Percentiles rank a stretch among this genome's conserved stretches.
Conservation (phyloP, 1,139 yeast genomes). For the Zhuliangozyma blackwelliae region DNA sequence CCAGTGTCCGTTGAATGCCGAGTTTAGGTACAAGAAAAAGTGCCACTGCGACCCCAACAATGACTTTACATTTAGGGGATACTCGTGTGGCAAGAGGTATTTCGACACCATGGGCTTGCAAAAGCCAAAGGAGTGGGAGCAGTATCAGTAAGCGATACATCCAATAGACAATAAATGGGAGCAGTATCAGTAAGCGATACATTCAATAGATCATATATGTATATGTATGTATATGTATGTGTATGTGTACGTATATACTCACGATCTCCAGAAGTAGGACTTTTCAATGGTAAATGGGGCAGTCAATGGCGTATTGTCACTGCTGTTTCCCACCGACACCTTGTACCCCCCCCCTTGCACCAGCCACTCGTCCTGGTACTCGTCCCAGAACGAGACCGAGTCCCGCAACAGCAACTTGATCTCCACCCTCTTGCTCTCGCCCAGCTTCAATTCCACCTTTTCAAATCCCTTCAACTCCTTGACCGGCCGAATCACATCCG, state of each 20-base stretch:
- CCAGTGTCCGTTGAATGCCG: conserved; percentile 51
- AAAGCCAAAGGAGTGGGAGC: conserved; percentile 43
- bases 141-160: conserved; percentile 13
- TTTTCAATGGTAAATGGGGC: conserved; percentile 27
- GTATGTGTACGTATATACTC: conserved; percentile 1
- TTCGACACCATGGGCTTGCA: conserved; percentile 40
- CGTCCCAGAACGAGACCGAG: conserved; percentile 53
- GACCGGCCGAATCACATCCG: conserved; percentile 44
- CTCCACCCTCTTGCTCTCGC: conserved; percentile 30
- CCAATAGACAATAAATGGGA: conserved; percentile 13
- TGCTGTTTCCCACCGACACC: conserved; percentile 38
- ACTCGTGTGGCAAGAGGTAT: conserved; percentile 51
- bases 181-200: conserved; percentile 13
- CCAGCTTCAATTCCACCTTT: conserved; percentile 40
- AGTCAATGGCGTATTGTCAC: conserved; percentile 23
- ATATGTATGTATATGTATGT: no score
- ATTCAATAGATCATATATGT: no score
- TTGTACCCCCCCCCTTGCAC: conserved; percentile 40
- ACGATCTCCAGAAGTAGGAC: conserved; percentile 17
- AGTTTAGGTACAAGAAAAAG: conserved; percentile 38
- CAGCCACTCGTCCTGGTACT: conserved; percentile 38
- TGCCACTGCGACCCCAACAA: conserved; percentile 48
- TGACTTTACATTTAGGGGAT: conserved; percentile 53
- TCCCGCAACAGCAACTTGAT: conserved; percentile 38
- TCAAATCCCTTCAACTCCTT: conserved; percentile 56